Base-by-base conservation (phyloP, 2,329 filamentous ascomycete genomes). In the Trichoderma guizhouense region DNA sequence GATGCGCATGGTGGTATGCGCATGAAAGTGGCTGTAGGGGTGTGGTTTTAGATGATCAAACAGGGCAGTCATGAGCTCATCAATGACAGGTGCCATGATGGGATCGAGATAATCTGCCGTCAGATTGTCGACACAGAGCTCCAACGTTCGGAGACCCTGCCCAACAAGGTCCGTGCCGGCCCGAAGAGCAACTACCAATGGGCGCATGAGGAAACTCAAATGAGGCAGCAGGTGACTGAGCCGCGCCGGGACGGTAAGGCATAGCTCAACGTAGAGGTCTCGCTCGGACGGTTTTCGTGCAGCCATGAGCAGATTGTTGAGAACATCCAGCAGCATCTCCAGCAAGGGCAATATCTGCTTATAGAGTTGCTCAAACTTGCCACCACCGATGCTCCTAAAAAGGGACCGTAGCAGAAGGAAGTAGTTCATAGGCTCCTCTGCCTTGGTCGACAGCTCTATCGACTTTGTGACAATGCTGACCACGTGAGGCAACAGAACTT, bases 61-160 rank as follows among this genome's bases (percentile, higher is more conserved):
- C 1, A 99, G 86, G 1, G 95, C 95, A 61, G 94, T 96, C 96
- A 99, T 99, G 58, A 99, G 86, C 79, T 99, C 96, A 77, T 99
- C 95, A 81, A 99, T 98, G 30, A 98, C 97, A 0, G 96, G 97
- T 2, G 95, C 94, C 95, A 99, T 99, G 77, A 99, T 98, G 0
- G 96, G 97, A 77, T 99, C 96, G 15, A 99, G 85, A 78, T 99
- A 99, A 78, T 99, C 96, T 0, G 96, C 95, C 0, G 97, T 99
- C 0, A 99, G 87, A 76, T 99, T 99, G 74, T 99, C 96, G 21
- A 99, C 96, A 78, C 96, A 99, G 2, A 99, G 88, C 78, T 99
- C 96, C 6, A 99, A 84, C 0, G 96, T 99, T 32, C 97, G 87
- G 7, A 99, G 85, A 0, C 96, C 96, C 81, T 99, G 97, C 0